Conservation (phyloP, 2,329 filamentous ascomycete species). For the Ciborinia camelliae region DNA sequence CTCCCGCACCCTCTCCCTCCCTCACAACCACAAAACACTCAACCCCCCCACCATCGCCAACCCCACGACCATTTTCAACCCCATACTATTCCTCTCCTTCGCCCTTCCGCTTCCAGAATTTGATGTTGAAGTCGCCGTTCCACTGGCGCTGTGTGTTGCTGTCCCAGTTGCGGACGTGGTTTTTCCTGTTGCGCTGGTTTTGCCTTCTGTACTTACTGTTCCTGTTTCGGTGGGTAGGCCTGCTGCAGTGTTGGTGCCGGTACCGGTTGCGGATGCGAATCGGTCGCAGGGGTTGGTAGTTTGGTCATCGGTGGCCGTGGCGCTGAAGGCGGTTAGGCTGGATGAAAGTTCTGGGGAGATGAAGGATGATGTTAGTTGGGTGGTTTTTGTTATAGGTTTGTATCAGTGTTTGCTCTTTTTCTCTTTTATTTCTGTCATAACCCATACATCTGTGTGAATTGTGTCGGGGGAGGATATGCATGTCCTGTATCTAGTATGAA, state of each 20-base stretch:
- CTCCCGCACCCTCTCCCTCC: too few species aligned
- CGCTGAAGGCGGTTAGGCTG: conserved; percentile 10
- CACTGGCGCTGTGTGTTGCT: neutral
- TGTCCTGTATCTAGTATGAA: too few species aligned
- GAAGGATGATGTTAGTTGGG: too few species aligned
- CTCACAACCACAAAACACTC: conserved; percentile 15
- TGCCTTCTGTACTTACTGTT: too few species aligned
- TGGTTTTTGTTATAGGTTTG: neutral
- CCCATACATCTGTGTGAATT: neutral
- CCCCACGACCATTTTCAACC: neutral
- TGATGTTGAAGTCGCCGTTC: neutral
- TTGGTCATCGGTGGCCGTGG: conserved; percentile 1
- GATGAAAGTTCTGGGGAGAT: conserved; percentile 5
- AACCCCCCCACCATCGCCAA: conserved; percentile 9
- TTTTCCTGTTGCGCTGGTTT: neutral
- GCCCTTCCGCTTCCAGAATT: neutral
- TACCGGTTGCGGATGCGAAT: neutral
- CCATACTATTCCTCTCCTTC: neutral
- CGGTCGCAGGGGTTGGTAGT: conserved; percentile 14
- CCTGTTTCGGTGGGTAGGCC: neutral
- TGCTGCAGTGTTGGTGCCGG: neutral
- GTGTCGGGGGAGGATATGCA: too few species aligned
- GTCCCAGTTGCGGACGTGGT: neutral
- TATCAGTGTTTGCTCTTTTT: too few species aligned
- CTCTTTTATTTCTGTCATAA: neutral